Evolutionary conservation across 2,329 filamentous ascomycete genomes (phyloP), one percentile per base, ranked within the genome.

Genomic region (Emergomyces pasteurianus): DNA sequence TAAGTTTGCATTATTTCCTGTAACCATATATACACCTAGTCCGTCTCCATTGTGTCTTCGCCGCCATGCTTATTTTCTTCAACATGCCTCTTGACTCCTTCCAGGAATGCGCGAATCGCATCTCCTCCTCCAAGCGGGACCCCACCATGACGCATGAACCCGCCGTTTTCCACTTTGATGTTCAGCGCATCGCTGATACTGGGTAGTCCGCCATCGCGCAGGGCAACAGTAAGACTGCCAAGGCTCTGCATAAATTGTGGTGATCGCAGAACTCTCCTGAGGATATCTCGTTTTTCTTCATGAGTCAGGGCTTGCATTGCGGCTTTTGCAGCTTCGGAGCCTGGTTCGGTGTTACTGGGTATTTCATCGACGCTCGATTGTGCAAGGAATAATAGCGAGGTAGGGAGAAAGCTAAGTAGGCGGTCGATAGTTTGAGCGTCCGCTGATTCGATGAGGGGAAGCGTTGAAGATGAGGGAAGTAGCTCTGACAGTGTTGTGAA

Each of bases 201-300:
- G 4, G 92, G 92, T 61, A 99, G 76, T 0, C 92, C 94, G 14
- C 94, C 94, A 67, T 97, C 92, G 61, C 91, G 82, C 60, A 99
- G 79, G 14, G 94, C 94, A 74, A 91, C 85, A 0, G 91, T 96
- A 67, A 99, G 77, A 71, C 88, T 94, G 0, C 85, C 84, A 46
- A 96, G 76, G 66, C 90, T 92, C 73, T 97, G 94, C 63, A 85
- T 84, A 70, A 99, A 91, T 71, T 99, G 94, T 21, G 94, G 92
- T 65, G 89, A 95, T 65, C 89, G 84, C 16, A 97, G 77, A 8
- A 97, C 91, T 70, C 86, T 87, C 72, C 86, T 86, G 50, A 99
- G 75, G 14, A 97, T 82, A 26, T 82, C 80, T 69, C 88, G 90
- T 79, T 97, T 97, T 71, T 94, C 86, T 2, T 81, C 81, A 8